Evolutionary conservation across 768 basidiomycete species (phyloP), one percentile per base, ranked within the genome.

Genomic region (Boletus rubescentipes): DNA sequence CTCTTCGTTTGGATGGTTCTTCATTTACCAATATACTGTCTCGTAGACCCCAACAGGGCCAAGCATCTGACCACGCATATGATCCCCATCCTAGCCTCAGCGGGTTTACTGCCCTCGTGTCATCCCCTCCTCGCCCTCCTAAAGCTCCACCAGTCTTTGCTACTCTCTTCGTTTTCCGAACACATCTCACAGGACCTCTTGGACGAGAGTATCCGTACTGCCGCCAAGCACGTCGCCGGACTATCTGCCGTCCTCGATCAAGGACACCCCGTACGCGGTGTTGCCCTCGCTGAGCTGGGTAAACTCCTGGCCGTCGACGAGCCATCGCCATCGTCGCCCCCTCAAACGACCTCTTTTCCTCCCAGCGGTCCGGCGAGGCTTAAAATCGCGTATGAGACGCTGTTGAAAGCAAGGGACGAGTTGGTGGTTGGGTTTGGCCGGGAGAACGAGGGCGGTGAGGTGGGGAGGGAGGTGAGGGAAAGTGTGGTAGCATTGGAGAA

Each of bases 221-320:
- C 86, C 1, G 78, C 79, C 15, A 78, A 79, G 40, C 74, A 80
- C 10, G 73, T 73, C 20, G 71, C 77, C 0, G 93, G 86, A 1
- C 62, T 92, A 6, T 66, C 71, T 5, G 68, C 65, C 12, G 65
- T 90, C 3, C 77, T 92, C 16, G 69, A 74, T 0, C 67, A 74
- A 10, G 89, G 88, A 2, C 93, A 96, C 66, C 93, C 94, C 0
- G 79, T 88, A 1, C 79, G 89, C 1, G 91, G 82, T 0, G 73
- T 95, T 21, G 84, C 88, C 5, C 72, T 87, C 9, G 84, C 86
- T 3, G 93, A 95, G 67, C 75, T 91, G 7, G 92, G 89, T 0
- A 94, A 93, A 71, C 72, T 93, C 8, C 76, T 94, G 7, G 82
- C 83, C 0, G 87, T 93, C 0, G 89, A 93, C 61, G 90, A 92